These are phyloP conservation scores for Paraurostyla sp. DNA, from an alignment of 73 alveolate species.

Conservation along the genomic window DNA sequence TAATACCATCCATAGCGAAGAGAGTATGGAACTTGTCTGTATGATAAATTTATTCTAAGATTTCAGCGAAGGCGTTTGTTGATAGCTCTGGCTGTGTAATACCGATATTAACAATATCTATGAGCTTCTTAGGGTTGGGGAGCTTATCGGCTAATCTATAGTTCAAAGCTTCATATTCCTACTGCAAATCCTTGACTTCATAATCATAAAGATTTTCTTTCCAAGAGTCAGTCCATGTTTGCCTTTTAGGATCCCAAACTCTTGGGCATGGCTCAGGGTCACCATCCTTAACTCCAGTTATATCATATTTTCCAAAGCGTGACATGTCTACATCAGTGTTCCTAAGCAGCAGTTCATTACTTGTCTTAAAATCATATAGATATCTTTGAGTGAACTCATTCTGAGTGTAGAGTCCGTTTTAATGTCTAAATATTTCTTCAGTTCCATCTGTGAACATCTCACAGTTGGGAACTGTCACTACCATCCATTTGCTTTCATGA, in stretches of 20 bases:
- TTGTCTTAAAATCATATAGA: conserved; percentile 67
- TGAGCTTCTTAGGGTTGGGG: conserved; percentile 76
- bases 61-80: conserved; percentile 82
- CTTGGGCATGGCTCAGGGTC: conserved; percentile 88
- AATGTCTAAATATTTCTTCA: conserved; percentile 63
- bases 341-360: conserved; percentile 71
- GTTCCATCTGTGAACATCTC: conserved; percentile 65
- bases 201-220: conserved; percentile 71
- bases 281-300: conserved; percentile 84
- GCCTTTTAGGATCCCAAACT: conserved; percentile 76
- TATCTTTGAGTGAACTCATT: conserved; percentile 70
- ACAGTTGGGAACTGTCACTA: conserved; percentile 79
- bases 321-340: conserved; percentile 72
- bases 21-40: conserved; percentile 70
- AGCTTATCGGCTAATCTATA: conserved; percentile 68
- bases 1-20: conserved; percentile 81
- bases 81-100: conserved; percentile 78
- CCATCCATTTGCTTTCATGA: conserved; percentile 83
- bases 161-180: conserved; percentile 65
- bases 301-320: conserved; percentile 78
- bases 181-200: conserved; percentile 73
- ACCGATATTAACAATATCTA: conserved; percentile 83
- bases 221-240: conserved; percentile 81
- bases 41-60: conserved; percentile 79
- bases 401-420: conserved; percentile 82